A percentile compares a stretch with the other conserved stretches of the same genome.
Evolutionary conservation across 192 early-diverging fungal species (phyloP).

Genomic region (Dissophora ornata): DNA sequence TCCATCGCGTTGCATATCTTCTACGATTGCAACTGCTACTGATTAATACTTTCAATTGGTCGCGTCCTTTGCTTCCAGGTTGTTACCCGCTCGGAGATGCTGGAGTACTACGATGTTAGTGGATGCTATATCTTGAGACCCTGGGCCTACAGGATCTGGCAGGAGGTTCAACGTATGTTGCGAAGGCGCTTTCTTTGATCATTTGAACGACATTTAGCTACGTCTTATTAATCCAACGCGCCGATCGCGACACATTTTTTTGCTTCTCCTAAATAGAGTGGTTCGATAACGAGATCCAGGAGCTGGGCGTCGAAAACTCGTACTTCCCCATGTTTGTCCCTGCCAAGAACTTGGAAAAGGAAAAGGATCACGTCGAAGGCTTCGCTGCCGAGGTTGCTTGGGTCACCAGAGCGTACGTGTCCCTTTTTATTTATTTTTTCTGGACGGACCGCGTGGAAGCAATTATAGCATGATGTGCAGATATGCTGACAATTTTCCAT

Average conservation of each 20-base stretch:
- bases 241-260: background rate
- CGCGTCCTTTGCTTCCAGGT: conserved; percentile 58
- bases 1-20: no score
- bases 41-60: no score
- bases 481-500: no score
- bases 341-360: conserved; percentile 83
- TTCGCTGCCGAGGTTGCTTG: conserved; percentile 99
- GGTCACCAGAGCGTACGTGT: conserved; percentile 90
- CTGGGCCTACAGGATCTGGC: conserved; percentile 95
- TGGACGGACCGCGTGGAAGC: background rate
- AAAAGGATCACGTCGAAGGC: conserved; percentile 99
- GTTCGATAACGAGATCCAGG: conserved; percentile 90
- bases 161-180: conserved; percentile 88
- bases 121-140: conserved; percentile 99
- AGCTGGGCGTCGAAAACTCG: conserved; percentile 94
- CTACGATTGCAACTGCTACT: no score
- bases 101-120: conserved; percentile 98
- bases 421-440: conserved; percentile 15
- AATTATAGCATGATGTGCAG: no score
- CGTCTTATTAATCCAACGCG: no score
- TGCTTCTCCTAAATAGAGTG: conserved; percentile 67
- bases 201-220: no score
- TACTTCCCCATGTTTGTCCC: conserved; percentile 99
- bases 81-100: conserved; percentile 93
- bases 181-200: background rate